Evolutionary conservation across 1,284 basidiomycete species (phyloP).

Genomic region (Termitomyces sp.): DNA sequence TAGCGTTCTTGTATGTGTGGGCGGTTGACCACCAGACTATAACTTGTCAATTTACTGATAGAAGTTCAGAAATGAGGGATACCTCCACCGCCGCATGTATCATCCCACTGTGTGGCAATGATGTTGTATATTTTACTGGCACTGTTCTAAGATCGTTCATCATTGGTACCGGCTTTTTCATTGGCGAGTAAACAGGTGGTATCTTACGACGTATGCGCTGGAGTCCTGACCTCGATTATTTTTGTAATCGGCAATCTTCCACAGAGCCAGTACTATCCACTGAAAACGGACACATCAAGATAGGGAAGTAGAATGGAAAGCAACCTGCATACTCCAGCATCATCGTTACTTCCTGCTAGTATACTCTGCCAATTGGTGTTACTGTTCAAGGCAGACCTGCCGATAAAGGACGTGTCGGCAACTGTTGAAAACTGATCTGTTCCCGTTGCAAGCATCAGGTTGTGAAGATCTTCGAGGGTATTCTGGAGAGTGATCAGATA

Average conservation of each 20-base stretch:
- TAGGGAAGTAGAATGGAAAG: not conserved
- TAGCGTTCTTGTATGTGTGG: constrained; percentile 52
- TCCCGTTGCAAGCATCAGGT: constrained; percentile 43
- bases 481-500: constrained; percentile 30
- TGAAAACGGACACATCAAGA: constrained; percentile 16
- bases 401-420: constrained; percentile 39
- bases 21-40: constrained; percentile 53
- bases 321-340: constrained; percentile 36
- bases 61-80: constrained; percentile 13
- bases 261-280: constrained; percentile 49
- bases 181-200: not conserved
- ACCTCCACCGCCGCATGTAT: constrained; percentile 38
- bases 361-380: constrained; percentile 37
- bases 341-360: constrained; percentile 43
- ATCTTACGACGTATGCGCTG: constrained; percentile 33
- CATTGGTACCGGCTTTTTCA: not conserved
- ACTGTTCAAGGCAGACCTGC: constrained; percentile 32
- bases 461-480: constrained; percentile 49
- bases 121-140: constrained; percentile 44
- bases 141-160: constrained; percentile 25
- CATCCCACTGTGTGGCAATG: constrained; percentile 44
- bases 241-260: constrained; percentile 53
- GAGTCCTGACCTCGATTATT: constrained; percentile 28
- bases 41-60: not conserved
- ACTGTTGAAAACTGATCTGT: constrained; percentile 33